Evolutionary conservation across 2,329 filamentous ascomycete species (phyloP).

Genomic region (Coccinonectria pachysandricola): DNA sequence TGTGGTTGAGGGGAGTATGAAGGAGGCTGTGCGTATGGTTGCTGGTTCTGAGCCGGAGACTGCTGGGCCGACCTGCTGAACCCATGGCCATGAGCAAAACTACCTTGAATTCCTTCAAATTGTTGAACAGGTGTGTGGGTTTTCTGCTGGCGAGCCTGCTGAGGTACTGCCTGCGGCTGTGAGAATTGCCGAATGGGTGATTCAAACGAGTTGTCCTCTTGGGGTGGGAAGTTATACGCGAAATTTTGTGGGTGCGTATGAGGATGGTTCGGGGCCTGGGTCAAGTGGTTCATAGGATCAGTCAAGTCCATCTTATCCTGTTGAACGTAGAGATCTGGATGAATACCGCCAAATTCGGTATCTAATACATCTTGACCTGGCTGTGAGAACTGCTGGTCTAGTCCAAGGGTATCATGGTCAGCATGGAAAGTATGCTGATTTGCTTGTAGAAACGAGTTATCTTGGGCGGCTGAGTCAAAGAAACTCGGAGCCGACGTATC

Average conservation of each 20-base stretch:
- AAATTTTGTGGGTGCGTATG: conserved; percentile 24
- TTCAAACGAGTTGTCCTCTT: conserved; percentile 23
- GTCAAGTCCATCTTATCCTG: conserved; percentile 23
- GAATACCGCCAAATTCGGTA: conserved; percentile 26
- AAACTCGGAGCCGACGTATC: conserved; percentile 24
- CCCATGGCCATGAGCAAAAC: conserved; percentile 16
- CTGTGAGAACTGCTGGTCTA: conserved; percentile 26
- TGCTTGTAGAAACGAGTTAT: conserved; percentile 23
- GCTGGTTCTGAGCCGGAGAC: conserved; percentile 21
- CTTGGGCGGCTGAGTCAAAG: conserved; percentile 24
- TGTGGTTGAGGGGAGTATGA: conserved; percentile 12
- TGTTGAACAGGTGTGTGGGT: conserved; percentile 26
- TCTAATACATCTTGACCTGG: conserved; percentile 27
- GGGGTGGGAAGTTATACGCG: conserved; percentile 23
- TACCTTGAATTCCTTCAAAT: conserved; percentile 17
- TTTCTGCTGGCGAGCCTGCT: conserved; percentile 20
- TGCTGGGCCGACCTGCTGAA: conserved; percentile 20
- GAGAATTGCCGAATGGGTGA: conserved; percentile 22
- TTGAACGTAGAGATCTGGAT: conserved; percentile 28
- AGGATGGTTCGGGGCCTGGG: conserved; percentile 22
- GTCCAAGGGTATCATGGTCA: conserved; percentile 20
- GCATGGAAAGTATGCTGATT: conserved; percentile 21
- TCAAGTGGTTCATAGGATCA: conserved; percentile 19
- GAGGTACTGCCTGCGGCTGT: conserved; percentile 24
- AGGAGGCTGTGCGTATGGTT: conserved; percentile 10